Evolutionary conservation across 768 basidiomycete species (phyloP).

Genomic region (Mycena capillaripes): DNA sequence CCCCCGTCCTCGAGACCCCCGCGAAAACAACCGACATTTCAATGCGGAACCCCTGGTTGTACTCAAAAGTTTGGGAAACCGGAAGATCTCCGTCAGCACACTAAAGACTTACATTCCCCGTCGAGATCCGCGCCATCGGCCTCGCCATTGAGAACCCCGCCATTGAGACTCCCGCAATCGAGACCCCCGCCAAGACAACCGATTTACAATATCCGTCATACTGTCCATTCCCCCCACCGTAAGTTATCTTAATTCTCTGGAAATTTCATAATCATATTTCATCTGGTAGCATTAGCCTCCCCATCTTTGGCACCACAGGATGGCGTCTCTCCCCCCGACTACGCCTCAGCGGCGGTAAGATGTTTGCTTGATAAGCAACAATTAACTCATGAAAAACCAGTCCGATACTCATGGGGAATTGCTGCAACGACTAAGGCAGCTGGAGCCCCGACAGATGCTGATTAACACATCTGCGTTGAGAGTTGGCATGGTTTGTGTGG

Average conservation of each 20-base stretch:
- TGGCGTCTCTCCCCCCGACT: not conserved
- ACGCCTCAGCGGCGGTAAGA: slow-evolving; percentile 2
- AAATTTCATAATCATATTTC: not conserved
- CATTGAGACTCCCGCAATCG: not conserved
- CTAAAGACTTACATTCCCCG: slow-evolving; percentile 12
- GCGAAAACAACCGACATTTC: too few species aligned
- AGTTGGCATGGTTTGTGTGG: too few species aligned
- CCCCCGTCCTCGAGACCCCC: too few species aligned
- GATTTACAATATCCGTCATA: too few species aligned
- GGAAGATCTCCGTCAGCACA: too few species aligned
- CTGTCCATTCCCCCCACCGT: not conserved
- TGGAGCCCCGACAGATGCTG: too few species aligned
- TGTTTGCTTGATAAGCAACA: slow-evolving; percentile 8
- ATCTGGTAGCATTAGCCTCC: not conserved
- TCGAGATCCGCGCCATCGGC: not conserved
- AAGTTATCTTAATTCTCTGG: not conserved
- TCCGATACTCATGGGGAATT: too few species aligned
- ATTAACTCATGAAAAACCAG: not conserved
- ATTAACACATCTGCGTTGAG: too few species aligned
- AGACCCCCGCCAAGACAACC: too few species aligned
- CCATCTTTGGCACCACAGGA: slow-evolving; percentile 1
- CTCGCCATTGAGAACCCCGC: not conserved
- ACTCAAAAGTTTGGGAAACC: too few species aligned
- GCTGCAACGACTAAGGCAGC: too few species aligned
- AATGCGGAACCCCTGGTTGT: too few species aligned